phyloP scores from a whole-genome alignment of 2,329 filamentous ascomycete genomes.

The Fonsecaea monophora region DNA sequence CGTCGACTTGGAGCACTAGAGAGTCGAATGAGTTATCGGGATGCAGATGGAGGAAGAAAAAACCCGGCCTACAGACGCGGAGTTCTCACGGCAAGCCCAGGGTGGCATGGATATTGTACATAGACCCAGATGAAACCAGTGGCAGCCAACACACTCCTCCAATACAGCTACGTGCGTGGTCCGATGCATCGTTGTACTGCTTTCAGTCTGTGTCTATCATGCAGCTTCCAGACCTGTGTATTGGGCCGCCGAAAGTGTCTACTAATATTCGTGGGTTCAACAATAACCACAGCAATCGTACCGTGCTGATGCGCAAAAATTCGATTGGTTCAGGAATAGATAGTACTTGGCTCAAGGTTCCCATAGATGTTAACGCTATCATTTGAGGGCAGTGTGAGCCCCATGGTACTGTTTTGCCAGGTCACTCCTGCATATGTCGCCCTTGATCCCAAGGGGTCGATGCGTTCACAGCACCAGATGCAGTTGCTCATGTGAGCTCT shows the following conservation, averaged over 20 bases:
- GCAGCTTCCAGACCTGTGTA: background rate
- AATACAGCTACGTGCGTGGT: constrained; percentile 2
- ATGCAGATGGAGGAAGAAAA: background rate
- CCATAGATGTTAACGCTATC: constrained; percentile 2
- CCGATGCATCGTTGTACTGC: constrained; percentile 1
- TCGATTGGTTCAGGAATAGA: constrained; percentile 17
- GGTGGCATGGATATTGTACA: constrained; percentile 29
- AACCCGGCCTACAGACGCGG: constrained; percentile 1
- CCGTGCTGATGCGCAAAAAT: constrained; percentile 20
- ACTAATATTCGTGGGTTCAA: constrained; percentile 2
- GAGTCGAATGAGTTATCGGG: background rate
- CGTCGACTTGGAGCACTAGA: constrained; percentile 40
- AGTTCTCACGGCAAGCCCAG: constrained; percentile 7
- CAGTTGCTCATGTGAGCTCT: constrained; percentile 18
- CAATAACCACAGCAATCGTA: constrained; percentile 9
- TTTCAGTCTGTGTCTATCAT: background rate
- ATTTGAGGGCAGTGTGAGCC: background rate
- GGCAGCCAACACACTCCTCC: constrained; percentile 26
- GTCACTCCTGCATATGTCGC: constrained; percentile 4
- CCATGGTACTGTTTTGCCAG: constrained; percentile 3
- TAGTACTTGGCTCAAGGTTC: background rate
- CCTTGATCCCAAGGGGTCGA: background rate
- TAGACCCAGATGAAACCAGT: constrained; percentile 26
- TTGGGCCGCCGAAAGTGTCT: background rate
- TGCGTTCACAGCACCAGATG: constrained; percentile 5